phyloP scores from a whole-genome alignment of 352 stramenopile species.

The Pythium rishiriense region DNA sequence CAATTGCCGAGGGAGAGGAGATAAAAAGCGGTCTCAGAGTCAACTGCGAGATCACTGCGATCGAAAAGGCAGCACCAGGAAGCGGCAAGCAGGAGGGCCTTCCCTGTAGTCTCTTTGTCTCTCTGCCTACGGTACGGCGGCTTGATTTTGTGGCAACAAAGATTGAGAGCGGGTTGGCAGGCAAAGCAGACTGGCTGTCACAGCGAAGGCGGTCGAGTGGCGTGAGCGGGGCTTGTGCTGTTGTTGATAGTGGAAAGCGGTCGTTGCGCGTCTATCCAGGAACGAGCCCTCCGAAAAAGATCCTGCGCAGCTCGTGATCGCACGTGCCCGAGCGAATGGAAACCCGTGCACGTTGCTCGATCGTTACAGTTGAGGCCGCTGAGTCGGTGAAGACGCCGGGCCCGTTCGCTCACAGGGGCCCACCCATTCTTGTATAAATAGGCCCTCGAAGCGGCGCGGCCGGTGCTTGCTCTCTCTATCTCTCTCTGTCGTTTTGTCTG shows the following conservation, averaged over 20 bases:
- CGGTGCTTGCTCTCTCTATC: background rate
- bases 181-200: conserved; percentile 5
- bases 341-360: background rate
- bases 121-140: conserved; percentile 12
- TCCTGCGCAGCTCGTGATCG: background rate
- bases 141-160: conserved; percentile 2
- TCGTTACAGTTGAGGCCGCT: conserved; percentile 6
- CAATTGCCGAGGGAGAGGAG: background rate
- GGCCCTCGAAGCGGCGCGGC: background rate
- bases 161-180: background rate
- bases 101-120: background rate
- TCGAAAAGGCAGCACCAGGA: background rate
- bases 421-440: background rate
- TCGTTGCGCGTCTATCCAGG: conserved; percentile 8
- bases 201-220: conserved; percentile 1
- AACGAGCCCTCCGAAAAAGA: conserved; percentile 12
- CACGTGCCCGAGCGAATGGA: background rate
- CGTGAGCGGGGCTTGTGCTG: background rate
- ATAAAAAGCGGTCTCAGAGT: background rate
- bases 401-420: background rate
- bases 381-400: background rate
- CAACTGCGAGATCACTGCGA: background rate
- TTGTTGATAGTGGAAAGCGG: background rate
- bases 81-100: background rate
- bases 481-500: background rate